phyloP scores from a whole-genome alignment of 2,329 filamentous ascomycete genomes.

The Paraphoma sp. region DNA sequence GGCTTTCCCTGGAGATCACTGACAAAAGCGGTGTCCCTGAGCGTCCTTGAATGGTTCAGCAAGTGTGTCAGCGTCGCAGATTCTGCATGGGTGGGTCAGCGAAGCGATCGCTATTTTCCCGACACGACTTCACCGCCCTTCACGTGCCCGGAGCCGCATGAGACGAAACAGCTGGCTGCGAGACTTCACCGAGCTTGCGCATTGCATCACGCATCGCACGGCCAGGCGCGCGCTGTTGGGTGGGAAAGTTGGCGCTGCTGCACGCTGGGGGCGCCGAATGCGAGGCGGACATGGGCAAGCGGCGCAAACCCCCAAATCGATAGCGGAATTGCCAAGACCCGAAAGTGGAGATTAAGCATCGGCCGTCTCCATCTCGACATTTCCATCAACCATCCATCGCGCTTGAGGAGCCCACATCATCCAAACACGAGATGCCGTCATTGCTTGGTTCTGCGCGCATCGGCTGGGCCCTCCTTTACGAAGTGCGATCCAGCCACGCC shows the following conservation, averaged over 20 bases:
- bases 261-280: slow-evolving; percentile 9
- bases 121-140: slow-evolving; percentile 14
- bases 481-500: slow-evolving; percentile 3
- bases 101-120: slow-evolving; percentile 8
- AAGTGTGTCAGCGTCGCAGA: slow-evolving; percentile 27
- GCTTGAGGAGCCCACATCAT: background rate
- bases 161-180: slow-evolving; percentile 4
- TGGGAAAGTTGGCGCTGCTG: slow-evolving; percentile 6
- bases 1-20: slow-evolving; percentile 16
- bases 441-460: slow-evolving; percentile 1
- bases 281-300: slow-evolving; percentile 4
- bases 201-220: background rate
- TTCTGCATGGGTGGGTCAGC: slow-evolving; percentile 19
- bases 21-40: slow-evolving; percentile 7
- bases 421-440: slow-evolving; percentile 9
- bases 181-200: background rate
- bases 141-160: slow-evolving; percentile 5
- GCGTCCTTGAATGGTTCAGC: slow-evolving; percentile 5
- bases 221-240: background rate
- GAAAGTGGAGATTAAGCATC: slow-evolving; percentile 26
- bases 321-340: slow-evolving; percentile 13
- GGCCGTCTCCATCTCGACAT: slow-evolving; percentile 24
- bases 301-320: slow-evolving; percentile 12
- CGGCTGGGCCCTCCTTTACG: background rate
- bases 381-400: slow-evolving; percentile 21